Evolutionary conservation across 805 yeast species (phyloP), one percentile per base, ranked within the genome.

Genomic region (Ogataea corticis): DNA sequence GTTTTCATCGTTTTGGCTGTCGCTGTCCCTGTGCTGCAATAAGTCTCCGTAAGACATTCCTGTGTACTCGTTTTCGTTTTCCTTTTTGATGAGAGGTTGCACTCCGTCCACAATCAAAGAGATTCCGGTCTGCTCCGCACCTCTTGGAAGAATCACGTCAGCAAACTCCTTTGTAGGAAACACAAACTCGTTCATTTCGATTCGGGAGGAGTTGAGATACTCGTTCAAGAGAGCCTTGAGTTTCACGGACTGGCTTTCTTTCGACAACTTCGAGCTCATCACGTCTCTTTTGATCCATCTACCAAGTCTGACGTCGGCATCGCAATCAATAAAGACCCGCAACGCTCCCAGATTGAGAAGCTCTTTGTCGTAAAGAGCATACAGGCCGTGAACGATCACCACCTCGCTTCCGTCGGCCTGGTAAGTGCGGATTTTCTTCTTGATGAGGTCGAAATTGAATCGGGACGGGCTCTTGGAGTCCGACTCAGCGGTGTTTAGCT

Each of bases 301-400:
- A n/a, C 88, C 82, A 33, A 91, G 68, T 44, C 97, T 68, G 4
- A 85, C 80, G 63, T 91, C 98, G 1, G 92, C 81, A 64, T 91
- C 97, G 50, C 89, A 77, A 53, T 87, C 94, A 13, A 91, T 73
- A 55, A 84, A 91, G 2, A 91, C 79, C 58, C 80, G 84, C 52
- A 90, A 70, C 1, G 79, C 71, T 0, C 91, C 82, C 57, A 75
- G 49, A 10, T 69, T 68, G 29, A 86, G 66, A 10, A 91, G 63
- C 15, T 69, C 69, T 36, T 68, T 66, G 60, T 87, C 83, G 58
- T 80, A 85, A 18, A 91, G 70, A 0, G 96, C 92, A 59, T 91
- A 91, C 15, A 85, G 68, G 2, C 98, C 97, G 53, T 83, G 83
- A 1, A 89, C 75, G 6, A 90, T 63, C 11, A 75, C 61, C 14